phyloP scores from a whole-genome alignment of 176 grass and related monocot species.

The Avena eriantha region DNA sequence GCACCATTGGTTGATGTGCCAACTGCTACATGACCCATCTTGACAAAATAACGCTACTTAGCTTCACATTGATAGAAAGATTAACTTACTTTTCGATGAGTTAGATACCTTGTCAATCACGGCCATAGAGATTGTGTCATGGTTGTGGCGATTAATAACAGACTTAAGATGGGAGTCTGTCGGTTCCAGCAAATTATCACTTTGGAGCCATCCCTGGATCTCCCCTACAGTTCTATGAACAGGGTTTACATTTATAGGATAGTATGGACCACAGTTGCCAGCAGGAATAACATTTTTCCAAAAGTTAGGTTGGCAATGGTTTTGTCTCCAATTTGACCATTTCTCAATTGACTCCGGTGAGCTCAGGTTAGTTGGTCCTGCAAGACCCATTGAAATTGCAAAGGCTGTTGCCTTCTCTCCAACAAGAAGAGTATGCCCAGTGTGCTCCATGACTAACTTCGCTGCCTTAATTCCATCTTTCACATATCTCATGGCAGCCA shows the following conservation, averaged over 20 bases:
- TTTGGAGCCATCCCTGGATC: slow-evolving; percentile 24
- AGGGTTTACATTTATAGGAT: slow-evolving; percentile 35
- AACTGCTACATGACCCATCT: slow-evolving; percentile 88
- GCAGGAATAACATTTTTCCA: slow-evolving; percentile 77
- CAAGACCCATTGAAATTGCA: slow-evolving; percentile 97
- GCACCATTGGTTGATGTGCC: slow-evolving; percentile 96
- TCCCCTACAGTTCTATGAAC: background rate
- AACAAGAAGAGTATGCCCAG: slow-evolving; percentile 80
- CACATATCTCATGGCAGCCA: slow-evolving; percentile 89
- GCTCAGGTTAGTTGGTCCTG: slow-evolving; percentile 83
- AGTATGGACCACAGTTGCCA: slow-evolving; percentile 70
- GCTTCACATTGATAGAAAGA: slow-evolving; percentile 35
- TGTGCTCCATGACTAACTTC: slow-evolving; percentile 88
- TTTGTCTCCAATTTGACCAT: slow-evolving; percentile 78
- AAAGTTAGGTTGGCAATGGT: slow-evolving; percentile 88
- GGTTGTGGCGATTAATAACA: slow-evolving; percentile 67
- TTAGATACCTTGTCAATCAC: slow-evolving; percentile 79
- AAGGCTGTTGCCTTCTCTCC: slow-evolving; percentile 90
- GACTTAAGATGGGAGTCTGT: slow-evolving; percentile 38
- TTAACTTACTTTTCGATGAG: slow-evolving; percentile 10
- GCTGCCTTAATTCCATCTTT: slow-evolving; percentile 89
- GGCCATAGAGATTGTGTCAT: slow-evolving; percentile 96
- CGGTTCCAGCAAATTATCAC: slow-evolving; percentile 41
- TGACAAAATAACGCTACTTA: slow-evolving; percentile 32
- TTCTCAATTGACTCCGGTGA: slow-evolving; percentile 72